Evolutionary conservation across 768 basidiomycete genomes (phyloP).

Genomic region (Kockovaella imperatae): DNA sequence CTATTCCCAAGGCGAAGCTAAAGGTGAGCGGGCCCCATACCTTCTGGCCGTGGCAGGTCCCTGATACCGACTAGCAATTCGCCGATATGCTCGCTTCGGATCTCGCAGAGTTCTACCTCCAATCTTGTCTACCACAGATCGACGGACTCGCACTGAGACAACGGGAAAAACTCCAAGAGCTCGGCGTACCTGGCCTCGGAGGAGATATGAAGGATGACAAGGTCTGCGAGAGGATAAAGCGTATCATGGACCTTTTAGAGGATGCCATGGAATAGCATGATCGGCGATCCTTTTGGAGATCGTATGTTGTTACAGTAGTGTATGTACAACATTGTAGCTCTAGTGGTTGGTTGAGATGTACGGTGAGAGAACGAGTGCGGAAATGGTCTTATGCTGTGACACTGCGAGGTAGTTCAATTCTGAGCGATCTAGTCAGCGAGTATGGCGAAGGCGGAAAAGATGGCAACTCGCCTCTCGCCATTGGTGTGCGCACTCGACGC

Average conservation of each 20-base stretch:
- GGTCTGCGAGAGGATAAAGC: conserved; percentile 15
- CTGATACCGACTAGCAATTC: conserved; percentile 20
- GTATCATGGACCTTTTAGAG: conserved; percentile 34
- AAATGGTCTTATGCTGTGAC: neutral
- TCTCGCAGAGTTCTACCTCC: conserved; percentile 18
- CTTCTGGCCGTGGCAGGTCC: neutral
- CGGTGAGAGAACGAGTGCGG: neutral
- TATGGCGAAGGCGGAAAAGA: neutral
- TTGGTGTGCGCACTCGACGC: conserved; percentile 40
- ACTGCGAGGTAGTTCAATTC: neutral
- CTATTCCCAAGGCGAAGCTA: neutral
- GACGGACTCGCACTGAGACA: conserved; percentile 28
- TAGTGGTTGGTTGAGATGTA: neutral
- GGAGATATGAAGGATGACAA: conserved; percentile 9
- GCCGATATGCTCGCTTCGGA: conserved; percentile 3
- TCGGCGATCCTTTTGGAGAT: neutral
- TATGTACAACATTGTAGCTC: conserved; percentile 14
- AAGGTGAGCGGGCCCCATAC: neutral
- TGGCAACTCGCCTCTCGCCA: conserved; percentile 40
- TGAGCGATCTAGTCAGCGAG: neutral
- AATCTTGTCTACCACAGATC: conserved; percentile 18
- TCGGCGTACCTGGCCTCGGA: conserved; percentile 33
- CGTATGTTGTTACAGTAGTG: neutral
- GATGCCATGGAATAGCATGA: conserved; percentile 24
- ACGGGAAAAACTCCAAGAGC: conserved; percentile 14